Base-by-base conservation (phyloP, 1,139 yeast species). In the Pichia sorboxylosa region DNA sequence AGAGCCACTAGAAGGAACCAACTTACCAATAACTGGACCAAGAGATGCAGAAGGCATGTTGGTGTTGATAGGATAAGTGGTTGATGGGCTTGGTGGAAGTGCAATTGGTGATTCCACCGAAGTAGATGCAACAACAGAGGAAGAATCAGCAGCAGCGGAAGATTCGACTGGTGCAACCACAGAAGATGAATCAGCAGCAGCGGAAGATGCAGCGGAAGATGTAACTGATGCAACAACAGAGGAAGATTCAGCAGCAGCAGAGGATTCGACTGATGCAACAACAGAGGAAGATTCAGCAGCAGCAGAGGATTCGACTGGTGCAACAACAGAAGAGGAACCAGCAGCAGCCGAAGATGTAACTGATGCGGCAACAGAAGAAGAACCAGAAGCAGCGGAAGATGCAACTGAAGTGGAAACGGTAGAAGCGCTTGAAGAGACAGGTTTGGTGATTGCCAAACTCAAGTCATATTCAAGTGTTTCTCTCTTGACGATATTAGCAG, bases 381-480 rank as follows among this genome's bases (percentile, higher is more conserved):
- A 28, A 16, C 26, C 11, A 10, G 24, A 8, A 23, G 26, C 9
- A 13, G 13, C 13, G 13, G 27, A 17, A 16, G 24, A 8, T 11
- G 45, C 29, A 6, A 29, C 40, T n/a, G 37, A 29, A 15, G 40
- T 13, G n/a, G 34, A 14, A 6, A 35, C 14, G 8, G 44, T 38
- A 17, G 39, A 27, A 1, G 42, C 25, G n/a, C 27, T 8, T 11
- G 27, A 17, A 10, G 36, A 19, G 11, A 8, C 22, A 2, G 42
- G 38, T 13, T 37, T 39, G 3, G 4, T 22, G 16, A 39, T 13
- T 7, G 38, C 22, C 13, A 27, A 25, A 7, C 30, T 21, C 11
- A 38, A 33, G 3, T 28, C 31, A 24, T 33, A 32, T 13, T 27
- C 19, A 2, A 13, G 8, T 9, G 16, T 4, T 11, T 38, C 42